Percentiles rank a stretch among this genome's conserved stretches.
Conservation (phyloP, 495 filamentous ascomycete species). For the Trichoderma parareesei region DNA sequence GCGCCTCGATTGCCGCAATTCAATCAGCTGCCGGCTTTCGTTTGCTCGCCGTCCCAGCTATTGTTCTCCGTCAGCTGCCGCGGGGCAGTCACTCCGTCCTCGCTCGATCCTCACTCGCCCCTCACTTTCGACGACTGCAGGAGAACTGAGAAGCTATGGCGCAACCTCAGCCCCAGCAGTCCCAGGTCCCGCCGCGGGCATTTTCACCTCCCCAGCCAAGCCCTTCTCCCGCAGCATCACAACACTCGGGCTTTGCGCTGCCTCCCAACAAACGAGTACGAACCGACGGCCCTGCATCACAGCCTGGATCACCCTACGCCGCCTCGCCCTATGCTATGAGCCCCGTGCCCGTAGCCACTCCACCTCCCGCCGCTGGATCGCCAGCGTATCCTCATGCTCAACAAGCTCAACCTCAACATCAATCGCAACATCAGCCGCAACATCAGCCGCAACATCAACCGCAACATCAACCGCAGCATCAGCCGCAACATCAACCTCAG, state of each 20-base stretch:
- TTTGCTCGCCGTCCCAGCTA: not conserved
- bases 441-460: too few relatives aligned
- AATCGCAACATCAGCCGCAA: not conserved
- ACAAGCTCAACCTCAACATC: slow-evolving; percentile 10
- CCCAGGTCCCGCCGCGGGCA: slow-evolving; percentile 24
- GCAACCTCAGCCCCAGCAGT: slow-evolving; percentile 51
- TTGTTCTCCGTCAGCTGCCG: not conserved
- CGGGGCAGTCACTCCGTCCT: not conserved
- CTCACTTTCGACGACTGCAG: slow-evolving; percentile 28
- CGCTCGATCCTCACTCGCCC: too few relatives aligned
- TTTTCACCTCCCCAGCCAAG: slow-evolving; percentile 40
- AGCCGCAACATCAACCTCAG: too few relatives aligned
- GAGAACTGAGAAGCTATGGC: slow-evolving; percentile 47
- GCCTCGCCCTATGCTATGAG: slow-evolving; percentile 44
- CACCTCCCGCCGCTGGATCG: slow-evolving; percentile 25
- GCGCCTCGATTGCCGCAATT: not conserved
- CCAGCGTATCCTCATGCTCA: slow-evolving; percentile 20
- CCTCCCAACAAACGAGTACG: slow-evolving; percentile 61
- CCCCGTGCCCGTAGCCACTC: slow-evolving; percentile 26
- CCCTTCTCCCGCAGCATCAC: slow-evolving; percentile 11
- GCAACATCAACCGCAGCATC: too few relatives aligned
- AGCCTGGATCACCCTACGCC: slow-evolving; percentile 29
- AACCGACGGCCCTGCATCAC: slow-evolving; percentile 50
- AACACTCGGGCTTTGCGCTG: slow-evolving; percentile 23
- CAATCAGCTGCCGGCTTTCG: not conserved